Evolutionary conservation across 2,329 filamentous ascomycete genomes (phyloP), one percentile per base, ranked within the genome.

Genomic region (Fusarium coffeatum): DNA sequence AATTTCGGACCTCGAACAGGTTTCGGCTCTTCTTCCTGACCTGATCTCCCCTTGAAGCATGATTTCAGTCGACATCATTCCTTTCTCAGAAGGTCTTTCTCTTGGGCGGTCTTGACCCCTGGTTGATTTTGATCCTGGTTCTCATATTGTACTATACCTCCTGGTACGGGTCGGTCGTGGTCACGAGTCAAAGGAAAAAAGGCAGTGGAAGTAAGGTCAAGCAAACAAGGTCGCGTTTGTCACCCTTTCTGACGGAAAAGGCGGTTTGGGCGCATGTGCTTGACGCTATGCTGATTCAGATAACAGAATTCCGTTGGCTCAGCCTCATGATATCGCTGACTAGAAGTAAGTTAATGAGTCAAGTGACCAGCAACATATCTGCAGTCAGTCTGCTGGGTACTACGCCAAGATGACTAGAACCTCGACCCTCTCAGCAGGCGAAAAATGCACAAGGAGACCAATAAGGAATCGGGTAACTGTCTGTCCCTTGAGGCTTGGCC

Each of bases 1-100:
- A 72, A 74, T 73, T 66, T 74, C 71, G 71, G 72, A 23, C 51
- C 48, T 67, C 49, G 53, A 56, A 66, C 69, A 69, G 59, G 58
- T 72, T 74, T 71, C 59, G 71, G 69, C 64, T 67, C 51, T 63
- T 64, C 55, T 62, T 69, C 64, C 69, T 71, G 50, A 68, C 48
- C 60, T 67, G 47, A 55, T 46, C 43, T 55, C 47, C 66, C 53
- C 28, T 55, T 46, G 45, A 54, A 64, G 66, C 43, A 63, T 64
- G 60, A 63, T 66, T 50, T 59, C 40, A 56, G 59, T 64, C 28
- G 55, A 61, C 42, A 58, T 64, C 50, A 62, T 73, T 69, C 71
- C 68, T 54, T 65, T 59, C 55, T 60, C 63, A 59, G 68, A 63
- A 73, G 67, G 70, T 66, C 59, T 64, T 64, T 55, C 55, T 71